A percentile compares a stretch with the other conserved stretches of the same genome.
phyloP scores from a whole-genome alignment of 129 eudicot genomes.

The Pseudognaphalium luteoalbum region DNA sequence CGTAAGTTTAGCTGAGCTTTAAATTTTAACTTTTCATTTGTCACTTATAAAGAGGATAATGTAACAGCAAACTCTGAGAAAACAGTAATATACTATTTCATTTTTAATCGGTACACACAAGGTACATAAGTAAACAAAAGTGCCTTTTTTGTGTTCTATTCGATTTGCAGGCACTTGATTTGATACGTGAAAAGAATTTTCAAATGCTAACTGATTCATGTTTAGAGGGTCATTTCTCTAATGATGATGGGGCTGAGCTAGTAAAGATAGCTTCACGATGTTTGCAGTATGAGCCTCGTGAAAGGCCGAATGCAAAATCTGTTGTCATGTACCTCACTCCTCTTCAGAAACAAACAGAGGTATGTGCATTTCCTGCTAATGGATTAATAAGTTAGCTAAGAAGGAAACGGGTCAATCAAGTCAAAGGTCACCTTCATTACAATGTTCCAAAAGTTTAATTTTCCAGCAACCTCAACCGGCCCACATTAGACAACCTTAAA shows the following conservation, averaged over 20 bases:
- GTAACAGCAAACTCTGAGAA: background rate
- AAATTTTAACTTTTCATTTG: background rate
- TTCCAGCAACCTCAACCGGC: no score
- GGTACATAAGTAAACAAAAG: background rate
- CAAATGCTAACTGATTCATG: constrained; percentile 83
- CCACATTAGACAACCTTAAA: no score
- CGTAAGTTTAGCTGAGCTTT: constrained; percentile 32
- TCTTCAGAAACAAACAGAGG: constrained; percentile 84
- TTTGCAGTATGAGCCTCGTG: constrained; percentile 92
- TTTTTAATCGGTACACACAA: background rate
- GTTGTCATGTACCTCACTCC: constrained; percentile 63
- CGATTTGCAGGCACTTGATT: constrained; percentile 74
- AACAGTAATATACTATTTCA: background rate
- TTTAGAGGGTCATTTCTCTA: constrained; percentile 87
- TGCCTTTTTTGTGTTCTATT: background rate
- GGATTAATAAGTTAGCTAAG: no score
- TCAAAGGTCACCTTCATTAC: no score
- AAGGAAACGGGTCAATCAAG: no score
- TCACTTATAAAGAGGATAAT: background rate
- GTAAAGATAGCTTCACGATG: constrained; percentile 84
- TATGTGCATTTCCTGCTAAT: constrained; percentile 23
- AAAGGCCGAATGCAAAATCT: constrained; percentile 79
- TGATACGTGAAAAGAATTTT: constrained; percentile 83
- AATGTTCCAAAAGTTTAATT: no score
- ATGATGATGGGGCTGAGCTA: constrained; percentile 87